Conservation (phyloP, 352 stramenopile genomes). For the Globisporangium radiosum region DNA sequence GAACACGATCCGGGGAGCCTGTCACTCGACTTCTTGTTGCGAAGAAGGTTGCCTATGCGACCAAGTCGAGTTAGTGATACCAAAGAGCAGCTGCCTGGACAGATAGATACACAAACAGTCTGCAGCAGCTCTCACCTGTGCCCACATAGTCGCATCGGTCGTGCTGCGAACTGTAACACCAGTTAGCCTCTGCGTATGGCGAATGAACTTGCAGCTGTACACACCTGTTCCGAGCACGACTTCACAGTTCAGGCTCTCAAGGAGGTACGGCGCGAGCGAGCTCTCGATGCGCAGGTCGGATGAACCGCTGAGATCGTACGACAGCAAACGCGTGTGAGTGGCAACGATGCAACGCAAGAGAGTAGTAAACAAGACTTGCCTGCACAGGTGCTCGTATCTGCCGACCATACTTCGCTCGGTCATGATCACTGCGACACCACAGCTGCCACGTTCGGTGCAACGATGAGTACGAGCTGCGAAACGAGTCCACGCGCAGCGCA, state of each 20-base stretch:
- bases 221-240: slow-evolving; percentile 16
- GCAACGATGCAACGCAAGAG: not conserved
- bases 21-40: not conserved
- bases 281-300: slow-evolving; percentile 11
- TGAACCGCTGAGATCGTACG: slow-evolving; percentile 4
- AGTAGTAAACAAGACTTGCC: slow-evolving; percentile 8
- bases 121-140: slow-evolving; percentile 4
- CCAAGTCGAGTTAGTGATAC: not conserved
- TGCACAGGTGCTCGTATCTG: slow-evolving; percentile 19
- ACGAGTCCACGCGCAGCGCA: too few species aligned
- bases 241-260: slow-evolving; percentile 11
- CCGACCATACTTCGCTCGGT: slow-evolving; percentile 17
- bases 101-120: not conserved
- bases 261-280: slow-evolving; percentile 3
- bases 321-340: not conserved
- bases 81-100: too few species aligned
- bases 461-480: not conserved
- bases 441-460: slow-evolving; percentile 5
- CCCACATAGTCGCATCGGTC: slow-evolving; percentile 16
- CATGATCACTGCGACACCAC: slow-evolving; percentile 22
- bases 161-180: slow-evolving; percentile 19
- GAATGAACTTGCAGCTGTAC: not conserved
- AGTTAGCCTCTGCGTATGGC: not conserved
- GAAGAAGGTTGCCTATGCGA: slow-evolving; percentile 10
- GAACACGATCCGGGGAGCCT: not conserved